phyloP scores from a whole-genome alignment of 2,329 filamentous ascomycete genomes.

The Neonectria coccinea region DNA sequence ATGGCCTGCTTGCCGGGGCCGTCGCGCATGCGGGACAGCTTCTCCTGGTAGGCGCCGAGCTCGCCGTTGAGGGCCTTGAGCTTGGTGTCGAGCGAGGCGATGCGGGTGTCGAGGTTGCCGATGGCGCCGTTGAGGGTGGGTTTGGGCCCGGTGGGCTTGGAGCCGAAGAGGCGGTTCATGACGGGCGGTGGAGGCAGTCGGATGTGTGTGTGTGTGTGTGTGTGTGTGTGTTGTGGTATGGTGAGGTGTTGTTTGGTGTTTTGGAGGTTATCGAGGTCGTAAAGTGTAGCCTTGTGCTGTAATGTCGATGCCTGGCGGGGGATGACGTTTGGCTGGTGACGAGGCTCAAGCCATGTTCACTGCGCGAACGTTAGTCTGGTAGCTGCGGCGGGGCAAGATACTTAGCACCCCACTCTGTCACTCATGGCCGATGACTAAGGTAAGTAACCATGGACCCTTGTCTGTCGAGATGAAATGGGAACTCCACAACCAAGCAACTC shows the following conservation, averaged over 20 bases:
- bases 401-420: conserved; percentile 5
- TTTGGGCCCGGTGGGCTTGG: conserved; percentile 87
- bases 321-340: conserved; percentile 44
- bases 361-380: background rate
- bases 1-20: conserved; percentile 93
- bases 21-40: conserved; percentile 92
- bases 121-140: conserved; percentile 89
- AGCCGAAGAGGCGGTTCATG: conserved; percentile 98
- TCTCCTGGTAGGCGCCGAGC: conserved; percentile 86
- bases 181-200: conserved; percentile 44
- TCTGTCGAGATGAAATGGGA: background rate
- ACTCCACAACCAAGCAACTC: background rate
- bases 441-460: conserved; percentile 1
- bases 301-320: conserved; percentile 37
- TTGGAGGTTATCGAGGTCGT: background rate
- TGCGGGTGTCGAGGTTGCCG: conserved; percentile 83
- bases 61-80: conserved; percentile 93
- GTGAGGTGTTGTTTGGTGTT: background rate
- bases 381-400: conserved; percentile 18
- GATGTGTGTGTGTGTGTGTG: background rate
- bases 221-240: background rate
- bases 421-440: conserved; percentile 16
- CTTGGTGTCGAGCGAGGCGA: conserved; percentile 92
- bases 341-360: conserved; percentile 7
- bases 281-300: background rate